Base-by-base conservation (phyloP, 441 rosid genomes). In the Gossypium aridum region DNA sequence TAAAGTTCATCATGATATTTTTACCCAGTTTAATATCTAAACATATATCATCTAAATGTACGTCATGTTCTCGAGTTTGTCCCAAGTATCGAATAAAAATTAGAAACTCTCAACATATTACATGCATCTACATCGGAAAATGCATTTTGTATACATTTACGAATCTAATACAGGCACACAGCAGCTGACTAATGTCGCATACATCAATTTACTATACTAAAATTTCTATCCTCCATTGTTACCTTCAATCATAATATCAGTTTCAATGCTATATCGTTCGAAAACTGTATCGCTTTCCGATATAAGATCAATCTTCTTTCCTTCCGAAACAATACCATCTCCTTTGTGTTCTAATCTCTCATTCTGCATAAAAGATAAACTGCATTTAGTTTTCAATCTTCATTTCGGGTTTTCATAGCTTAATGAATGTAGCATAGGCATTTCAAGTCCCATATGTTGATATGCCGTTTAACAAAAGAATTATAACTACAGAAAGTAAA, bases 221-320 rank as follows among this genome's bases (percentile, higher is more conserved):
- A 34, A 34, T 34, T 34, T 34, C 43, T 34, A 7, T 23, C 20
- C 26, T 31, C 19, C 60, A 17, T 13, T 26, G 7, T 75, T 83
- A 94, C 97, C 96, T 90, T 76, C 83, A 80, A 71, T 74, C 73
- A 20, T 34, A 34, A 34, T 34, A 34, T 45, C 72, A 43, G 75
- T 68, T 72, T 0, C 31, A 25, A 25, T 77, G 9, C 63, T 43
- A 17, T 72, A 79, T 71, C 47, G 80, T 17, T 75, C 64, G 2
- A 22, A 70, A 19, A 22, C 56, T 56, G 85, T 77, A 12, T 63
- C 76, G 54, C 67, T 74, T 67, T 67, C 14, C 3, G 57, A 56
- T 43, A 67, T 1, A 57, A 75, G 56, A 57, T 76, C 77, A 49
- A 59, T 83, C 57, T 63, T 82, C 75, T 75, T 80, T 51, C 59